Evolutionary conservation across 768 basidiomycete genomes (phyloP).

Genomic region (Hortiboletus campestris): DNA sequence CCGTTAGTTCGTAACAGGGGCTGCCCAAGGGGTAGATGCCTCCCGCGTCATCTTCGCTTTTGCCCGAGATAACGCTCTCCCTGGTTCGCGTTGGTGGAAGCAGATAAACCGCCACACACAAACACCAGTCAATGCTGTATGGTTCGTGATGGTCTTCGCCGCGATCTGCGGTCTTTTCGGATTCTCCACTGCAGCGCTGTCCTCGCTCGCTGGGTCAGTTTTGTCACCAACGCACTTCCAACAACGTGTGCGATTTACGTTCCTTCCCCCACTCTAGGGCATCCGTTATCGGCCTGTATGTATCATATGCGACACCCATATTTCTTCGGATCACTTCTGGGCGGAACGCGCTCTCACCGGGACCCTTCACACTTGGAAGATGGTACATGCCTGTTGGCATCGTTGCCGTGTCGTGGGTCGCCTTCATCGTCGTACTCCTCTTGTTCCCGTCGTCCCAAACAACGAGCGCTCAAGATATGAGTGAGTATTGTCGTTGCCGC

Average conservation of each 20-base stretch:
- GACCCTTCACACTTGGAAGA: slow-evolving; percentile 58
- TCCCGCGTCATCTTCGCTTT: slow-evolving; percentile 76
- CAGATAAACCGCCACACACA: slow-evolving; percentile 54
- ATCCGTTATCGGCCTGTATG: slow-evolving; percentile 69
- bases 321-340: slow-evolving; percentile 72
- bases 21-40: slow-evolving; percentile 72
- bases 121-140: slow-evolving; percentile 74
- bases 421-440: slow-evolving; percentile 57
- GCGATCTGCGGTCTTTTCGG: slow-evolving; percentile 62
- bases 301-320: slow-evolving; percentile 63
- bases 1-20: slow-evolving; percentile 63
- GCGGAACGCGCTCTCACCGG: slow-evolving; percentile 52
- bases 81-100: slow-evolving; percentile 72
- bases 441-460: slow-evolving; percentile 51
- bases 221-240: too few species aligned
- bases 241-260: neutral
- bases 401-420: slow-evolving; percentile 64
- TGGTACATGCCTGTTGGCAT: slow-evolving; percentile 60
- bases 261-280: slow-evolving; percentile 40
- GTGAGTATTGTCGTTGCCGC: slow-evolving; percentile 37
- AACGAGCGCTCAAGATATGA: slow-evolving; percentile 49
- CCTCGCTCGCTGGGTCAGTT: slow-evolving; percentile 65
- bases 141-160: slow-evolving; percentile 62
- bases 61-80: slow-evolving; percentile 70
- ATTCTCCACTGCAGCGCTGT: slow-evolving; percentile 60